Conservation (phyloP, 2,329 filamentous ascomycete species). For the Penicillium aurantiogriseum region DNA sequence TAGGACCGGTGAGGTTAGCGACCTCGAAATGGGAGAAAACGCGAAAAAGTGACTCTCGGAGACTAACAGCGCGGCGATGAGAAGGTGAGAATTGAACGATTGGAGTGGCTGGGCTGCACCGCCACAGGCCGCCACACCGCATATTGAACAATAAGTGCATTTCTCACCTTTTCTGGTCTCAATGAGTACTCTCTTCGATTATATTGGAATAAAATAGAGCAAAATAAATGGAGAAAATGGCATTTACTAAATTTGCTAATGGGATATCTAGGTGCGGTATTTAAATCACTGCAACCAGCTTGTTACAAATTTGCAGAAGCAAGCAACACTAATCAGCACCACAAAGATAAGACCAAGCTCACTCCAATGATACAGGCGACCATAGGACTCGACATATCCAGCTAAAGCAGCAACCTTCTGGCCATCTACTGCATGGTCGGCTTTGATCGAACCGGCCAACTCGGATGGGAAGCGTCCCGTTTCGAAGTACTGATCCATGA, state of each 20-base stretch:
- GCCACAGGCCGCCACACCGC: constrained; percentile 27
- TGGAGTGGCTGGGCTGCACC: constrained; percentile 27
- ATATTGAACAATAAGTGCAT: not conserved
- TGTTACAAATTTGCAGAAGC: constrained; percentile 32
- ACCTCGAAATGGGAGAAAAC: constrained; percentile 13
- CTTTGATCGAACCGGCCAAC: constrained; percentile 52
- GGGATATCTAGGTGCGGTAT: not conserved
- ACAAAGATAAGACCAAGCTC: constrained; percentile 47
- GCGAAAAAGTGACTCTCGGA: constrained; percentile 20
- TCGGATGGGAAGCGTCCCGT: constrained; percentile 79
- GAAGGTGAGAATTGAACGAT: constrained; percentile 13
- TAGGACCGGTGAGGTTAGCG: constrained; percentile 9
- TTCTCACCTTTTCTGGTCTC: not conserved
- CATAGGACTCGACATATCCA: constrained; percentile 46
- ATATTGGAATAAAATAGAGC: not conserved
- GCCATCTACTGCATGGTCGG: constrained; percentile 37
- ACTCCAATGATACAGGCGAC: constrained; percentile 43
- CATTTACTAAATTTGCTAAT: not conserved
- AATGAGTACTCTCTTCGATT: not conserved
- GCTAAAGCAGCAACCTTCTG: constrained; percentile 34
- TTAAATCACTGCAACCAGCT: constrained; percentile 11
- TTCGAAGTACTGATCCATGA: constrained; percentile 77
- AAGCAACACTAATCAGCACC: constrained; percentile 36
- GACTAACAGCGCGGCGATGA: constrained; percentile 20
- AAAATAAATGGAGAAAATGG: not conserved